phyloP scores from a whole-genome alignment of 192 early-diverging fungal species.

The Irineochytrium annulatum region DNA sequence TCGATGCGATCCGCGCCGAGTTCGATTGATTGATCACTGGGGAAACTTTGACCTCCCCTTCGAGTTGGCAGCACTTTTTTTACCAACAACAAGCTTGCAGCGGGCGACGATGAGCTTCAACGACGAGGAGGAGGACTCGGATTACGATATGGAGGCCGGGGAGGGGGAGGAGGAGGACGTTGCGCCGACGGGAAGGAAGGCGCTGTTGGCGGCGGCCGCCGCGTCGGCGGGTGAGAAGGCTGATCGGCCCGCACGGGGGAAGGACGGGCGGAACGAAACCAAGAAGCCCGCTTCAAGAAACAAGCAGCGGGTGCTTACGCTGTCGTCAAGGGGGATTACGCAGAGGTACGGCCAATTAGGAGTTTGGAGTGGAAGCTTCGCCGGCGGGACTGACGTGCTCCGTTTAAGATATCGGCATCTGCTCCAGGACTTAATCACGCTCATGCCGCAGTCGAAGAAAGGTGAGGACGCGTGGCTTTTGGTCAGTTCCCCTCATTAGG shows the following conservation, averaged over 20 bases:
- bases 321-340: constrained; percentile 85
- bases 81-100: too few species aligned
- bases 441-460: constrained; percentile 95
- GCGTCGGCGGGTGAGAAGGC: neutral
- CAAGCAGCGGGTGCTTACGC: constrained; percentile 84
- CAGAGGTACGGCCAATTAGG: constrained; percentile 53
- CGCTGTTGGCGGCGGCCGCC: constrained; percentile 10
- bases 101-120: neutral
- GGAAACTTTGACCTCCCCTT: neutral
- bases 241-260: neutral
- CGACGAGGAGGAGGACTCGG: constrained; percentile 18
- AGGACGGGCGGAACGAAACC: constrained; percentile 3
- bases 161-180: constrained; percentile 1
- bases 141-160: neutral
- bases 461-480: constrained; percentile 29
- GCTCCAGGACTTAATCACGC: constrained; percentile 76
- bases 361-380: neutral
- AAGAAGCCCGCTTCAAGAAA: constrained; percentile 45
- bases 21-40: too few species aligned
- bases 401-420: constrained; percentile 84
- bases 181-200: constrained; percentile 10
- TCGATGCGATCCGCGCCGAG: too few species aligned
- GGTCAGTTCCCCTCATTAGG: neutral
- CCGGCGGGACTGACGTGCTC: neutral
- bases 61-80: neutral